Conservation (phyloP, 306 rosid species). For the Biancaea sappan region DNA sequence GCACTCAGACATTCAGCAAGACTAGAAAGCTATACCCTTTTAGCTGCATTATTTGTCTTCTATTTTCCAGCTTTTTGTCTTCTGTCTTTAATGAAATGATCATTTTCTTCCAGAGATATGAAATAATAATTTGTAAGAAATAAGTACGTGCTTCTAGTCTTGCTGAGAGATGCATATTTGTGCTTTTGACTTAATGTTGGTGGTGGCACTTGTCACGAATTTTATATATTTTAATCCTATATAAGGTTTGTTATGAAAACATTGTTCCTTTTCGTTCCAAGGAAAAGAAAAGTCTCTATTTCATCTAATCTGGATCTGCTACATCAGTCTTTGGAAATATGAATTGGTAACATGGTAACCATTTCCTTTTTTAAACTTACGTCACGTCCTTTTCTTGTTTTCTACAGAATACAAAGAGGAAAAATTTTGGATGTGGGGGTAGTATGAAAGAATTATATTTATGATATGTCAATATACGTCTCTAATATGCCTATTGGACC, state of each 20-base stretch:
- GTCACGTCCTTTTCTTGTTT: background rate
- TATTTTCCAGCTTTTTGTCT: no score
- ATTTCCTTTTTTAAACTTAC: background rate
- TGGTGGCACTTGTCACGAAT: background rate
- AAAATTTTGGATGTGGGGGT: background rate
- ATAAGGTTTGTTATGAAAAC: background rate
- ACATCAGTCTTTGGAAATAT: background rate
- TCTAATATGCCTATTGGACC: constrained; percentile 24
- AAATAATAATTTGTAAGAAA: background rate
- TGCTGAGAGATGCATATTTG: background rate
- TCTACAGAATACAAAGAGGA: background rate
- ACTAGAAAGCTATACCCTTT: no score
- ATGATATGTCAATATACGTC: background rate
- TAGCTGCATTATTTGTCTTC: no score
- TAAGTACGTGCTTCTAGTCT: background rate
- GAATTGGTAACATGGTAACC: background rate
- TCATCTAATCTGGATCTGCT: background rate
- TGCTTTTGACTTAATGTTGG: background rate
- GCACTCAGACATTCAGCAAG: no score
- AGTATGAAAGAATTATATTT: background rate
- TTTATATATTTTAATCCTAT: background rate
- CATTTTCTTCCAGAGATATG: background rate
- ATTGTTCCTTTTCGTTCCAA: background rate
- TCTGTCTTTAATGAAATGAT: no score
- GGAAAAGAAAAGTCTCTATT: background rate